These are phyloP conservation scores for Iberis amara DNA, from an alignment of 441 rosid genomes.

Conservation along the genomic window DNA sequence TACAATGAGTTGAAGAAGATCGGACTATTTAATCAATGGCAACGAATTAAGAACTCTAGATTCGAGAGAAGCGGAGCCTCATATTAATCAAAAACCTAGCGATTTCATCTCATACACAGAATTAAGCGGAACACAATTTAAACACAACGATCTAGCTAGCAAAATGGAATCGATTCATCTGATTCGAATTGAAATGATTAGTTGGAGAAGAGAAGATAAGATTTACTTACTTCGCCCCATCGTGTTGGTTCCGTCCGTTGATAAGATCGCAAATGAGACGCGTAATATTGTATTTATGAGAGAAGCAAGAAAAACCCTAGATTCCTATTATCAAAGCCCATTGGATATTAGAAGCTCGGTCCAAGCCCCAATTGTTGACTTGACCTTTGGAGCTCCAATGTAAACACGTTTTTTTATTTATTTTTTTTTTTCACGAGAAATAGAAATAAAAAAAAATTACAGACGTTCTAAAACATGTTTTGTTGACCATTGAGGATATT, in stretches of 20 bases:
- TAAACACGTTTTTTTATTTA: too few relatives aligned
- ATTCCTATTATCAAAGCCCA: slow-evolving; percentile 16
- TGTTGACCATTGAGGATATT: too few relatives aligned
- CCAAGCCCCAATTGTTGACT: slow-evolving; percentile 22
- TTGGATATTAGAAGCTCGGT: slow-evolving; percentile 15
- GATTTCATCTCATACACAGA: too few relatives aligned
- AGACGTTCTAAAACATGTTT: too few relatives aligned
- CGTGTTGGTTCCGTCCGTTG: background rate
- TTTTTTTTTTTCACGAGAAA: too few relatives aligned
- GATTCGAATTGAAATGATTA: slow-evolving; percentile 5
- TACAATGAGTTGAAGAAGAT: background rate
- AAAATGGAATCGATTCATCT: background rate
- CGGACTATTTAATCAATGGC: background rate
- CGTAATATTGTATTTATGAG: slow-evolving; percentile 1
- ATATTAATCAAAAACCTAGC: too few relatives aligned
- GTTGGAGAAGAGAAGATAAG: background rate
- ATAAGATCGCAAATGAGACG: background rate
- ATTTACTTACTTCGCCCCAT: slow-evolving; percentile 25
- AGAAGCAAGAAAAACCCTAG: background rate
- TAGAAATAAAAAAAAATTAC: too few relatives aligned
- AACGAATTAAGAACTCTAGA: background rate
- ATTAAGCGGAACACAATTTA: background rate
- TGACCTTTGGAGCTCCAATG: background rate
- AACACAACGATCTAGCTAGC: background rate
- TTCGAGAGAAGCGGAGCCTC: too few relatives aligned